Evolutionary conservation across 2,329 filamentous ascomycete genomes (phyloP), one percentile per base, ranked within the genome.

Genomic region (Mycosphaerella sp.): DNA sequence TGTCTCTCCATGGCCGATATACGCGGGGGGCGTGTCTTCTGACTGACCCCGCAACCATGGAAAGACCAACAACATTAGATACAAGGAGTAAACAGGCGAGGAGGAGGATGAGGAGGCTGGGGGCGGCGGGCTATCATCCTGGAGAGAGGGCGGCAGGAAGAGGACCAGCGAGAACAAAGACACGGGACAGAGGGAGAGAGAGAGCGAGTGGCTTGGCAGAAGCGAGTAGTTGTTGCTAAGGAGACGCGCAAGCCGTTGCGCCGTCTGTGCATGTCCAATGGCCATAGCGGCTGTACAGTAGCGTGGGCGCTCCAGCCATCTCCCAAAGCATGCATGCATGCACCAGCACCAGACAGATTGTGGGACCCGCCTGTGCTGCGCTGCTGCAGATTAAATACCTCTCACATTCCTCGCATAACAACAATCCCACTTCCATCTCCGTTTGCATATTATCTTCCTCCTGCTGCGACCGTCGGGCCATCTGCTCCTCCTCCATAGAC

Each of bases 371-470:
- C 49, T 45, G 29, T 52, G 48, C 46, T 42, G 29, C 49, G 36
- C 23, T 52, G 48, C 46, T 42, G 29, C 49, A 36, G 17, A 44
- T 57, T 61, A 61, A 59, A 59, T 63, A 62, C 51, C 59, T 48
- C 36, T 26, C 45, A 41, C 60, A 64, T 62, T 62, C 60, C 60
- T 34, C 48, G 45, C 45, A 34, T 54, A 58, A 58, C 55, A 63
- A 60, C 59, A 61, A 55, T 53, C 52, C 52, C 56, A 21, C 58
- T 40, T 52, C 39, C 43, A 39, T 51, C 17, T 42, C 49, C 48
- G 21, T 39, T 47, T 51, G 49, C 57, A 56, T 57, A 59, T 54
- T 52, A 55, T 29, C 48, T 49, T 48, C 54, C 29, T 48, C 51
- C 34, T 51, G 54, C 58, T 50, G 47, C 21, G 2, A 21, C 57